Conservation (phyloP, 1,284 basidiomycete genomes). For the Tremellales sp. region DNA sequence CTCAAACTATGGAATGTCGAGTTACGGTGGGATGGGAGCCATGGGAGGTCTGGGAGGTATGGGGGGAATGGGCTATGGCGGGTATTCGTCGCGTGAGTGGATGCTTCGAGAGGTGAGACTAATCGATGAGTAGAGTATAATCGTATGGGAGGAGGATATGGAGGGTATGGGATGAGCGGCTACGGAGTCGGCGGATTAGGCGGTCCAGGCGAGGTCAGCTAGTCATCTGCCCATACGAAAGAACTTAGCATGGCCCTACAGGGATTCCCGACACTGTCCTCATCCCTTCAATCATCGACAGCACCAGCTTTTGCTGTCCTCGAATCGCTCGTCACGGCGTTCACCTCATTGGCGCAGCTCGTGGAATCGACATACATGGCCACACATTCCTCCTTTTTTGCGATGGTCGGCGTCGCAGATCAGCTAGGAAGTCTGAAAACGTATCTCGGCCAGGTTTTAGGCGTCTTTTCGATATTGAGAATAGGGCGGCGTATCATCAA, state of each 20-base stretch:
- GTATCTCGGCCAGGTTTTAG: constrained; percentile 88
- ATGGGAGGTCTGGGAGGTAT: constrained; percentile 18
- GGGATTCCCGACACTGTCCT: constrained; percentile 64
- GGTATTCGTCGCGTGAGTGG: no score
- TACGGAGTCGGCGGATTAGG: constrained; percentile 55
- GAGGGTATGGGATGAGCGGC: constrained; percentile 50
- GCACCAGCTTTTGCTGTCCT: constrained; percentile 90
- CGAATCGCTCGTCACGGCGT: constrained; percentile 92
- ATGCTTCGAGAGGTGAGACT: no score
- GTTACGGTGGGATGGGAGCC: constrained; percentile 14
- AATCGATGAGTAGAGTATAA: no score
- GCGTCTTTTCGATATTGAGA: constrained; percentile 80
- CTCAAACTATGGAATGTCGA: constrained; percentile 16
- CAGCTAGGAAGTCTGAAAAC: constrained; percentile 89
- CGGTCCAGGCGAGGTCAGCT: constrained; percentile 50
- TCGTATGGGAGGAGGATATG: constrained; percentile 12
- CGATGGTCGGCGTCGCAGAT: constrained; percentile 96
- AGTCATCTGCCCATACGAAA: background rate
- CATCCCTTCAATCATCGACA: constrained; percentile 82
- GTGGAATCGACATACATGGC: constrained; percentile 98
- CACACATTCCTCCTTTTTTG: constrained; percentile 96
- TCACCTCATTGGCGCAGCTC: constrained; percentile 94
- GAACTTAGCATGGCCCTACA: constrained; percentile 5
- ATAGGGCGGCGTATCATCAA: constrained; percentile 55
- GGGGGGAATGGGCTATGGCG: constrained; percentile 42